Percentiles rank a stretch among this genome's conserved stretches.
Conservation (phyloP, 2,329 filamentous ascomycete genomes). For the Botrytis sinoallii region DNA sequence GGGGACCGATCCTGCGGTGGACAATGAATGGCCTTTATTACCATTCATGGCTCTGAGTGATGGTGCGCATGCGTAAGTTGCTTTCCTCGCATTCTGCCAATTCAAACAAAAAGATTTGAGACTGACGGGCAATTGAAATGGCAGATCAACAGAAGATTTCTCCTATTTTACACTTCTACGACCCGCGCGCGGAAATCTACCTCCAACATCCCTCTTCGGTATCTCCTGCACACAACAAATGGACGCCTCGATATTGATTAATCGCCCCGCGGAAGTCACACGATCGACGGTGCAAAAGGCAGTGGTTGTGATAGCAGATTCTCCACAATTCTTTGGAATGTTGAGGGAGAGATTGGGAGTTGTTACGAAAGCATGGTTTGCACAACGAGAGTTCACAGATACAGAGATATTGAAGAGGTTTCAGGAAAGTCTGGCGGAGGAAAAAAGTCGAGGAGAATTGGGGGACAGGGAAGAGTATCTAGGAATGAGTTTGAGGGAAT, state of each 20-base stretch:
- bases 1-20: slow-evolving; percentile 71
- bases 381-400: slow-evolving; percentile 88
- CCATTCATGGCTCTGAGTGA: slow-evolving; percentile 97
- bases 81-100: neutral
- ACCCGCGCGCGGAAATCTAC: slow-evolving; percentile 50
- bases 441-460: slow-evolving; percentile 59
- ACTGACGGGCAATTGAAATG: slow-evolving; percentile 14
- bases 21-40: slow-evolving; percentile 86
- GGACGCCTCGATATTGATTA: slow-evolving; percentile 71
- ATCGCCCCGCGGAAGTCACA: slow-evolving; percentile 86
- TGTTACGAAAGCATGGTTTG: slow-evolving; percentile 95
- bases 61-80: slow-evolving; percentile 81
- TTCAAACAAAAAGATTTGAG: neutral
- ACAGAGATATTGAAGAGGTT: slow-evolving; percentile 86
- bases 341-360: slow-evolving; percentile 85
- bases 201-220: slow-evolving; percentile 84
- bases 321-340: slow-evolving; percentile 84
- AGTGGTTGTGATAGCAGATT: slow-evolving; percentile 91
- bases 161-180: slow-evolving; percentile 93
- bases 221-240: slow-evolving; percentile 94
- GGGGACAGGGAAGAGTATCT: slow-evolving; percentile 84
- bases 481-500: slow-evolving; percentile 81
- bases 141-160: slow-evolving; percentile 86
- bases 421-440: slow-evolving; percentile 78
- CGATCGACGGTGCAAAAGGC: slow-evolving; percentile 97